Evolutionary conservation across 2,329 filamentous ascomycete species (phyloP).

Genomic region (Elsinoe necatrix): DNA sequence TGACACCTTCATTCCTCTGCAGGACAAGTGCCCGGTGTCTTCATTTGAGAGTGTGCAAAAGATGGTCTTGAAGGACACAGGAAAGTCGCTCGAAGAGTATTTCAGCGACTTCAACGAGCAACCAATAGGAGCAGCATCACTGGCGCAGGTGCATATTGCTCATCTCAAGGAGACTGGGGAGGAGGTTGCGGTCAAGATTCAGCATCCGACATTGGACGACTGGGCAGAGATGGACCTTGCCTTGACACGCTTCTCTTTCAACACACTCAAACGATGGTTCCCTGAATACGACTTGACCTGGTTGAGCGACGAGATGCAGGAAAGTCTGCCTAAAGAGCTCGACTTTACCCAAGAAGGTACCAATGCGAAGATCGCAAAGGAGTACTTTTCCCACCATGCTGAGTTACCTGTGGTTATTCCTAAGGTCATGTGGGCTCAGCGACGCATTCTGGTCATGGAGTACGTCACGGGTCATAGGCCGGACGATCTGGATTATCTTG

Average conservation of each 20-base stretch:
- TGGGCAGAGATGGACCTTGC: constrained; percentile 84
- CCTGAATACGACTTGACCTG: constrained; percentile 97
- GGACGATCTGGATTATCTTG: constrained; percentile 82
- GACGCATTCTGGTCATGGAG: constrained; percentile 91
- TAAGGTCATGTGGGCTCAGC: constrained; percentile 78
- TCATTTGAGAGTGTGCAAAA: constrained; percentile 75
- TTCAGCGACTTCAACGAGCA: constrained; percentile 74
- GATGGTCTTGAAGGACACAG: constrained; percentile 82
- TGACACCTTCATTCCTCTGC: constrained; percentile 86
- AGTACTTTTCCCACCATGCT: constrained; percentile 69
- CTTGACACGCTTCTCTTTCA: constrained; percentile 81
- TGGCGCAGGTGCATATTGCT: constrained; percentile 90
- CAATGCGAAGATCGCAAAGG: constrained; percentile 70
- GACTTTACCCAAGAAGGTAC: constrained; percentile 79
- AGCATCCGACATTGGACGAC: constrained; percentile 81
- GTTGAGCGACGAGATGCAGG: constrained; percentile 87
- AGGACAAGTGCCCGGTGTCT: constrained; percentile 91
- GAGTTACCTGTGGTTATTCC: constrained; percentile 80
- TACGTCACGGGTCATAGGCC: constrained; percentile 77
- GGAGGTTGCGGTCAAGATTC: constrained; percentile 90
- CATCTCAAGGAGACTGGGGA: constrained; percentile 72
- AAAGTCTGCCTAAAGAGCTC: constrained; percentile 81
- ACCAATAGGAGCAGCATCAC: constrained; percentile 85
- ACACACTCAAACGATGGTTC: constrained; percentile 83
- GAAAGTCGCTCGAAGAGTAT: constrained; percentile 65